A percentile compares a stretch with the other conserved stretches of the same genome.
Evolutionary conservation across 805 yeast species (phyloP).

Genomic region (Cyberlindnera japonica): DNA sequence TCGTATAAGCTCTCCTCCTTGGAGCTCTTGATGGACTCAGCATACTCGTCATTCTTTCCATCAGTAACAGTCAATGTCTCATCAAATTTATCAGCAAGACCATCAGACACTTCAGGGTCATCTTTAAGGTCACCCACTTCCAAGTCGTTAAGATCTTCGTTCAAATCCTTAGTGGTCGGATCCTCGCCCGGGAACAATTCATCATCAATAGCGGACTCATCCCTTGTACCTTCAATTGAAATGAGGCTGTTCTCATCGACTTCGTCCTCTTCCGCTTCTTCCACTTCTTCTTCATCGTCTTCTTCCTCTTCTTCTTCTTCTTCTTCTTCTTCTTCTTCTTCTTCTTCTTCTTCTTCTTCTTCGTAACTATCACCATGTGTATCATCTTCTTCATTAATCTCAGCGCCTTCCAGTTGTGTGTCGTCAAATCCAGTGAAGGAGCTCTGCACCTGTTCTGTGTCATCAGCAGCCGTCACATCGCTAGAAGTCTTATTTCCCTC

Average conservation of each 20-base stretch:
- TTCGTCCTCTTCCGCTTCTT: constrained; percentile 3
- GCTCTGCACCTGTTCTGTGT: constrained; percentile 1
- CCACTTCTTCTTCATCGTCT: constrained; percentile 7
- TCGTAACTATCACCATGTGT: neutral
- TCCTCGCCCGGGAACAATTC: neutral
- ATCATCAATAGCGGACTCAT: constrained; percentile 1
- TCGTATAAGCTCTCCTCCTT: constrained; percentile 15
- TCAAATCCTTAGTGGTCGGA: neutral
- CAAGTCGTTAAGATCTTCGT: constrained; percentile 1
- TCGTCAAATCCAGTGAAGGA: neutral
- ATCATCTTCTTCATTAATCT: neutral
- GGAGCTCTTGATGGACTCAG: constrained; percentile 10
- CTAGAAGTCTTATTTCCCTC: no score
- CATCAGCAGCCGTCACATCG: no score
- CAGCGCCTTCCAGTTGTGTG: neutral
- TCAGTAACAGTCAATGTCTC: neutral
- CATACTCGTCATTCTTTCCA: neutral
- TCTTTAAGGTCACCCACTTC: neutral
- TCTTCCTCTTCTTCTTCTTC: constrained; percentile 2
- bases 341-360: constrained; percentile 2
- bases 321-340: neutral
- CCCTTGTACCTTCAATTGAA: constrained; percentile 1
- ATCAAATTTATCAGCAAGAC: constrained; percentile 1
- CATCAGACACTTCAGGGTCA: neutral
- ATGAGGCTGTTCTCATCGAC: no score